These are phyloP conservation scores for Saprolegnia parasitica DNA, from an alignment of 352 stramenopile species.

Conservation along the genomic window DNA sequence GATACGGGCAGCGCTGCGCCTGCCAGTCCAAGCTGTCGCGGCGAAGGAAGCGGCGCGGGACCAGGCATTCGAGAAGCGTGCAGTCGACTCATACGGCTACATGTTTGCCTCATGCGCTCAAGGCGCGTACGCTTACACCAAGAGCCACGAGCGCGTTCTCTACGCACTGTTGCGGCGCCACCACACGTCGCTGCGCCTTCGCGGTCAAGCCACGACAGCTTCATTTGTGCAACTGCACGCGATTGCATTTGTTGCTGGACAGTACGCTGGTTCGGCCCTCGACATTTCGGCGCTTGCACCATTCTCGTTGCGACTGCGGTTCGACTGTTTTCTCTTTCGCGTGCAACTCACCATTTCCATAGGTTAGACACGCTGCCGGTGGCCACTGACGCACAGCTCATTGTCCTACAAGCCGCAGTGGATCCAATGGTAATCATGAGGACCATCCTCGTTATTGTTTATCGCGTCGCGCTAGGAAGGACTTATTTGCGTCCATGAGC, in stretches of 20 bases:
- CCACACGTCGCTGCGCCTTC: background rate
- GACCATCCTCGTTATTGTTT: background rate
- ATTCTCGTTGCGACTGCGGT: background rate
- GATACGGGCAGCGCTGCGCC: background rate
- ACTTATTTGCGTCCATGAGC: background rate
- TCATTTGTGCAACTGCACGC: background rate
- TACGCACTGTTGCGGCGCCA: slow-evolving; percentile 17
- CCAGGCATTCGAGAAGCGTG: background rate
- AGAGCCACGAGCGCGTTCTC: background rate
- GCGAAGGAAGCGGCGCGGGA: background rate
- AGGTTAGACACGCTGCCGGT: background rate
- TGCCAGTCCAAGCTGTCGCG: slow-evolving; percentile 6
- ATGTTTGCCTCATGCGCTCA: background rate
- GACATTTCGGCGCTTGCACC: slow-evolving; percentile 1
- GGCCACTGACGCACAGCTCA: too few relatives aligned
- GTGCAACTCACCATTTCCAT: background rate
- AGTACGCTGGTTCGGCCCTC: background rate
- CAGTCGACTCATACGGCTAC: background rate
- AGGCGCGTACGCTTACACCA: background rate
- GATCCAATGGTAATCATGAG: too few relatives aligned
- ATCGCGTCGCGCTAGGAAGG: background rate
- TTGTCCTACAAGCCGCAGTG: too few relatives aligned
- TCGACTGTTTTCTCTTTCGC: background rate
- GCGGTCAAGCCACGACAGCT: background rate
- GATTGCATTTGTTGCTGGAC: background rate